phyloP scores from a whole-genome alignment of 192 early-diverging fungal genomes.

The Entophlyctis luteolus region DNA sequence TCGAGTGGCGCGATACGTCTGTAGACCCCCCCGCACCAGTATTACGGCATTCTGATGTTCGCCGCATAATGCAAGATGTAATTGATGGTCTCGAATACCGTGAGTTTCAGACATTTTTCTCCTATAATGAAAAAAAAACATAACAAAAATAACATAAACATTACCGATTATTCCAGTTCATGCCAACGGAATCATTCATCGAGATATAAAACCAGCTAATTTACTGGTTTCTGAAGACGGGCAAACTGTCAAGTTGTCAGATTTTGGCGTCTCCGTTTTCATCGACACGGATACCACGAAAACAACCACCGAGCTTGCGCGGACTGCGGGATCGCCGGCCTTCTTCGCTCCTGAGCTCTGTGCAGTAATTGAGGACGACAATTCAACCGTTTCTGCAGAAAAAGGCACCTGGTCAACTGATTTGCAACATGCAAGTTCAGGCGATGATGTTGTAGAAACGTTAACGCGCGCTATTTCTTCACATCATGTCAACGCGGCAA shows the following conservation, averaged over 20 bases:
- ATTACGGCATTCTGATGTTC: conserved; percentile 58
- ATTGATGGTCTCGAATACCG: conserved; percentile 88
- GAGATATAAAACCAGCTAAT: conserved; percentile 98
- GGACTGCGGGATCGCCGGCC: conserved; percentile 92
- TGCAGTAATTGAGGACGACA: conserved; percentile 55
- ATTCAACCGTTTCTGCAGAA: not conserved
- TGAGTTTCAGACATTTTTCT: conserved; percentile 40
- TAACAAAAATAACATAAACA: no score
- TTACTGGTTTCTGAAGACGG: conserved; percentile 71
- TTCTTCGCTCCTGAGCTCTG: conserved; percentile 99
- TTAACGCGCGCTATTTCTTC: not conserved
- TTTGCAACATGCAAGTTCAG: not conserved
- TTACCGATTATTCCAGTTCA: conserved; percentile 59
- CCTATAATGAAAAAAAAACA: no score
- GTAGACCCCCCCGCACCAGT: conserved; percentile 51
- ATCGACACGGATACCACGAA: conserved; percentile 33
- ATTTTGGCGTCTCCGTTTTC: conserved; percentile 96
- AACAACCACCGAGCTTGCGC: conserved; percentile 77
- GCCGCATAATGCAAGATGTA: conserved; percentile 83
- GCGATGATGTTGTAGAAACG: not conserved
- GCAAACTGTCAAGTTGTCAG: conserved; percentile 83
- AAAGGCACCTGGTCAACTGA: not conserved
- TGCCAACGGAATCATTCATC: conserved; percentile 91
- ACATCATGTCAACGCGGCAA: not conserved
- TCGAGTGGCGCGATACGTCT: conserved; percentile 68